phyloP scores from a whole-genome alignment of 73 alveolate genomes.

The Stentor roeselii region DNA sequence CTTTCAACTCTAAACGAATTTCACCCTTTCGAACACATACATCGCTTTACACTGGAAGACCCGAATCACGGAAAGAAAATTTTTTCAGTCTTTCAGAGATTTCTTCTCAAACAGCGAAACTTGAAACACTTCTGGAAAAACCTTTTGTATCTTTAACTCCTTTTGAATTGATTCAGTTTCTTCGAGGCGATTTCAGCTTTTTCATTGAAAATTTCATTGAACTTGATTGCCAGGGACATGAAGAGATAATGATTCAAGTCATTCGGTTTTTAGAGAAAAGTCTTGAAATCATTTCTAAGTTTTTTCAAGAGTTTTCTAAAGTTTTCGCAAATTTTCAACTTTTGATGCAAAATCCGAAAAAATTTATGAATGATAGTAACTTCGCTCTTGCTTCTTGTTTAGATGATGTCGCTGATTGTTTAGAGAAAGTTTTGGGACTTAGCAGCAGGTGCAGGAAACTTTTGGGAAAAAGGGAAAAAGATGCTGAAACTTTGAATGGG shows the following conservation, averaged over 20 bases:
- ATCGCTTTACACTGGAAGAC: conserved; percentile 56
- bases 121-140: conserved; percentile 5
- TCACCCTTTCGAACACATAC: conserved; percentile 58
- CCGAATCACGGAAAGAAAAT: conserved; percentile 40
- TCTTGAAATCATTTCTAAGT: conserved; percentile 29
- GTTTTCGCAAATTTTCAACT: conserved; percentile 16
- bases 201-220: conserved; percentile 54
- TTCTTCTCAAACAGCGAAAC: background rate
- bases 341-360: conserved; percentile 10
- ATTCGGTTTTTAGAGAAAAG: conserved; percentile 38
- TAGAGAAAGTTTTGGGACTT: conserved; percentile 35
- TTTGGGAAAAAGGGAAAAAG: conserved; percentile 40
- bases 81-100: conserved; percentile 24
- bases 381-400: conserved; percentile 46
- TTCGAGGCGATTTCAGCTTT: conserved; percentile 57
- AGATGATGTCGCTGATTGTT: conserved; percentile 31
- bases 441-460: conserved; percentile 20
- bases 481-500: background rate
- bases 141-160: conserved; percentile 18
- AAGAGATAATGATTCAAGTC: conserved; percentile 20
- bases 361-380: conserved; percentile 27
- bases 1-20: conserved; percentile 35
- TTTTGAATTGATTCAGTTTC: conserved; percentile 40
- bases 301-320: conserved; percentile 45
- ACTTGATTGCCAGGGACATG: background rate